Base-by-base conservation (phyloP, 352 stramenopile species). In the Phytophthora brassicae region DNA sequence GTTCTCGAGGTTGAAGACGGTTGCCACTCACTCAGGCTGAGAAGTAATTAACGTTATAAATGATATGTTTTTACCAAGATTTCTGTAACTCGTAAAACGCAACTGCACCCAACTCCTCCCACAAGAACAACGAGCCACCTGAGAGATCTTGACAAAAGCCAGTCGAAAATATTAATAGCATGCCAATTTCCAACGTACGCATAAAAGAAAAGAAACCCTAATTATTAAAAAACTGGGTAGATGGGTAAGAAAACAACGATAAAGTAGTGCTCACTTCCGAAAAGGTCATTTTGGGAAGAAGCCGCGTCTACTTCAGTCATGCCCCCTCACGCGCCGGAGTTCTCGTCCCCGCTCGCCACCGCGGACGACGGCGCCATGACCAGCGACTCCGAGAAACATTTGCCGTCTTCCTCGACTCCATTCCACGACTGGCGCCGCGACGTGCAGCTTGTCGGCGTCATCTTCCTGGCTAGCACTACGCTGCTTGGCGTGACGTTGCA, bases 381-480 rank as follows among this genome's bases (percentile, higher is more conserved):
- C 14, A 56, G 16, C 6, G 56, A 58, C 41, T 19, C 17, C 0
- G 49, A 60, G n/a, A 64, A 68, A 31, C 22, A 33, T 0, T 29
- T 23, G 7, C 35, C 36, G 20, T 38, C 33, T 6, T 16, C 41
- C 6, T 49, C 31, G 1, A 14, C 39, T 24, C 16, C 42, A 8
- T 45, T 45, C 3, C 36, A 58, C 19, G 72, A 43, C 24, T 90
- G 79, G 81, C 75, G 70, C 24, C 69, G 70, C 58, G 81, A 90
- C 50, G 57, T 90, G 43, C 65, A 73, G 29, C 61, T 77, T 22
- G 52, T 90, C 12, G 77, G 62, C 11, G 51, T 76, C 36, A 72
- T 90, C 46, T 63, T 89, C 14, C 38, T 76, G 1, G 45, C 43
- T 6, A 72, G 68, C 20, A 79, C 79, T 11, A 44, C 73, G 6